Evolutionary conservation across 169 alveolate genomes (phyloP), one percentile per base, ranked within the genome.

Genomic region (Eimeria necatrix): DNA sequence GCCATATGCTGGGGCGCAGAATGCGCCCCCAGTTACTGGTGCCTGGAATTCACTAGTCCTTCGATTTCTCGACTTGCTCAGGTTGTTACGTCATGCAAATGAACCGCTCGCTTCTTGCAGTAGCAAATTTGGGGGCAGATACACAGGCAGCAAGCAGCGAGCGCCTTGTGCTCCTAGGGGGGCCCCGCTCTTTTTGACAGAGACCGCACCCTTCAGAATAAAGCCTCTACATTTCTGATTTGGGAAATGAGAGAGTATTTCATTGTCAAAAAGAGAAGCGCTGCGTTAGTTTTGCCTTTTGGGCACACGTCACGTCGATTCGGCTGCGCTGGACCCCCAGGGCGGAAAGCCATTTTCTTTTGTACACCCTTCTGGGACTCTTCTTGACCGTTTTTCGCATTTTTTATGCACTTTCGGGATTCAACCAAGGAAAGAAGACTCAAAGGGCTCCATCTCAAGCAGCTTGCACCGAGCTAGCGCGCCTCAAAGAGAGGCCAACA

Each of bases 221-320:
- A 20, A 18, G 48, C 22, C 22, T 76, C 46, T n/a, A 48, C 64
- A 76, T 48, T 76, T 76, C 22, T 7, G 64, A n/a, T 76, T 49
- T 76, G 61, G 51, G 86, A 4, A 76, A n/a, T 20, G 46, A 61
- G 68, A 6, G 24, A 24, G n/a, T 46, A 16, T n/a, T 61, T 76
- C 86, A 18, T n/a, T 46, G 49, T 46, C 48, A 6, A n/a, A 3
- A n/a, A 61, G 51, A 5, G 64, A 49, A 76, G 48, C 46, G 86
- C 7, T n/a, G 18, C 46, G 10, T 76, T 41, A 76, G 4, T 76
- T 59, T 46, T 76, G 7, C 12, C 51, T 48, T 49, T 9, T 46
- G 68, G 46, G 86, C 86, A 46, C 61, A 76, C 51, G 86, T 46
- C 61, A 76, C 22, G 49, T 76, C 86, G 86, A 76, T 76, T 76